Conservation (phyloP, 2,329 filamentous ascomycete genomes). For the Nigrospora osmanthi region DNA sequence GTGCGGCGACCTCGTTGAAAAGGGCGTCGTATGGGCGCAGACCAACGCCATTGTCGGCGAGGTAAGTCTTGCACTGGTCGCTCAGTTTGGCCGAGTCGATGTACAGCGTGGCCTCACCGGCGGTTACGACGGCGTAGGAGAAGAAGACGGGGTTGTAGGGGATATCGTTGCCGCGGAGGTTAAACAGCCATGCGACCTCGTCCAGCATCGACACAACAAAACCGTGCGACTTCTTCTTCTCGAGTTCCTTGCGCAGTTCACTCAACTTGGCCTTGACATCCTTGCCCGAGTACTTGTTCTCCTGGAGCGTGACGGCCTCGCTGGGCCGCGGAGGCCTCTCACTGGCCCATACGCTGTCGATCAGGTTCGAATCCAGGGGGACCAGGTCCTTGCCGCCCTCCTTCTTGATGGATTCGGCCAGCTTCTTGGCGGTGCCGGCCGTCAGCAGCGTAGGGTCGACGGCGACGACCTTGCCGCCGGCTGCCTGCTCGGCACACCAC, state of each 20-base stretch:
- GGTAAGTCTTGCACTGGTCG: conserved; percentile 58
- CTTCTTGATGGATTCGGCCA: conserved; percentile 81
- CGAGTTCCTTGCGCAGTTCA: conserved; percentile 82
- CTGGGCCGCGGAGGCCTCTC: conserved; percentile 67
- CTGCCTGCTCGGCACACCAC: conserved; percentile 83
- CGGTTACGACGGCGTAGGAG: conserved; percentile 85
- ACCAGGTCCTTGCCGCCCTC: conserved; percentile 71
- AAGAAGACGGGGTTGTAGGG: conserved; percentile 98
- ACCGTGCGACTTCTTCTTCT: conserved; percentile 80
- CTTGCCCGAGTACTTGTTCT: conserved; percentile 71
- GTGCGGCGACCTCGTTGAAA: conserved; percentile 65
- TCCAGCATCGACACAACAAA: conserved; percentile 93
- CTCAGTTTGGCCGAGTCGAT: conserved; percentile 74
- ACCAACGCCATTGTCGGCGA: conserved; percentile 60
- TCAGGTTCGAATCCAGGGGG: conserved; percentile 71
- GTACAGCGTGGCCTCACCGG: conserved; percentile 70
- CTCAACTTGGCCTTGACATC: conserved; percentile 73
- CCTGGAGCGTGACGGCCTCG: conserved; percentile 67
- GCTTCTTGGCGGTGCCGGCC: conserved; percentile 53
- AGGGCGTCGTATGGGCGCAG: conserved; percentile 79
- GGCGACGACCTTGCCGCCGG: conserved; percentile 78
- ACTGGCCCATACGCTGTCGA: conserved; percentile 83
- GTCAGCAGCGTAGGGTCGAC: conserved; percentile 88
- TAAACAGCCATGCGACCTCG: conserved; percentile 98
- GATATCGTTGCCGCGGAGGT: conserved; percentile 88